Conservation (phyloP, 2,329 filamentous ascomycete species). For the Pleurostoma richardsiae region DNA sequence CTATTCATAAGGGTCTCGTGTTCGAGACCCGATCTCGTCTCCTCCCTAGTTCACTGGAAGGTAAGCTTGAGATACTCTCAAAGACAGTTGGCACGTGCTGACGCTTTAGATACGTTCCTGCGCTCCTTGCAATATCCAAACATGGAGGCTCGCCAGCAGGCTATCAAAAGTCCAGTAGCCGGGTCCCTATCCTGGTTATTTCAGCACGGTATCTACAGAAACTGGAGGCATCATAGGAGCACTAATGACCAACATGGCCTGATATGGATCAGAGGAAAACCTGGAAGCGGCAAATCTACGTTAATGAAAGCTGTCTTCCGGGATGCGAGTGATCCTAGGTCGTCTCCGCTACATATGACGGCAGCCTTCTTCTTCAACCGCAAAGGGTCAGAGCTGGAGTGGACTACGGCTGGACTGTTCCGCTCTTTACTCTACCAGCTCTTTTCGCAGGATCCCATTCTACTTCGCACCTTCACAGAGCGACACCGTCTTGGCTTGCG, state of each 20-base stretch:
- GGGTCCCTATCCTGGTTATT: background rate
- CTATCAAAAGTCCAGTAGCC: background rate
- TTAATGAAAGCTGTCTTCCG: background rate
- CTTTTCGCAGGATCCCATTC: background rate
- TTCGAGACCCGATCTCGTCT: too few species aligned
- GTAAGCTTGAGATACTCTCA: too few species aligned
- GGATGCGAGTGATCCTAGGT: background rate
- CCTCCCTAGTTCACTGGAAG: too few species aligned
- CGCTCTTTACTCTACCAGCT: constrained; percentile 8
- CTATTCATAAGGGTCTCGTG: too few species aligned
- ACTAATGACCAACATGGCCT: background rate
- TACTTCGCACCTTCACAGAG: background rate
- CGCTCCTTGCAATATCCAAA: background rate
- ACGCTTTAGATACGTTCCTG: background rate
- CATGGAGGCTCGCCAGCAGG: background rate
- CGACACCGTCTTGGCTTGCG: background rate
- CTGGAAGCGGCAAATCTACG: constrained; percentile 2
- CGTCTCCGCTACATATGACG: background rate
- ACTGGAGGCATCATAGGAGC: background rate
- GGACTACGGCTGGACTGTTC: constrained; percentile 1
- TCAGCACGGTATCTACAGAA: background rate
- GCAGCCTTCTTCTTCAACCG: constrained; percentile 10
- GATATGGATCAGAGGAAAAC: constrained; percentile 1
- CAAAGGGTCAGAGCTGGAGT: constrained; percentile 2
- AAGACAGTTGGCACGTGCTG: too few species aligned